A percentile compares a stretch with the other conserved stretches of the same genome.
Conservation (phyloP, 2,329 filamentous ascomycete genomes). For the Sordariomycetes sp. region DNA sequence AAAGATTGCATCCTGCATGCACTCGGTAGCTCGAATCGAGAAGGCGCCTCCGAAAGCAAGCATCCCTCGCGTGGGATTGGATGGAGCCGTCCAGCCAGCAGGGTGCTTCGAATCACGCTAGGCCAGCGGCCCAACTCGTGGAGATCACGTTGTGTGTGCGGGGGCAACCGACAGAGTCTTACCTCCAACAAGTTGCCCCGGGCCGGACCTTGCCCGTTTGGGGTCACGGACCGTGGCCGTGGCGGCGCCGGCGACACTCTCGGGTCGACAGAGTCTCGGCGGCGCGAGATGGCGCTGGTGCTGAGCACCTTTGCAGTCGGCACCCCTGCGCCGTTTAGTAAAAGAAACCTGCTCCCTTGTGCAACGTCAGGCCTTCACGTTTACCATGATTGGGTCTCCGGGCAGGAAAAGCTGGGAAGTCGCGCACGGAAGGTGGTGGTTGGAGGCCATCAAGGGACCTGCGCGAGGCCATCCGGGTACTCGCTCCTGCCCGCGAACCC, state of each 20-base stretch:
- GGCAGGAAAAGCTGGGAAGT: not conserved
- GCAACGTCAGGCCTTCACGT: not conserved
- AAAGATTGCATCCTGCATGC: not conserved
- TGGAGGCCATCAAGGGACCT: slow-evolving; percentile 5
- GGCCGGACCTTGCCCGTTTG: not conserved
- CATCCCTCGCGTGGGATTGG: not conserved
- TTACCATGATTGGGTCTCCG: not conserved
- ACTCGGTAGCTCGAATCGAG: not conserved
- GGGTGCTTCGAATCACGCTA: not conserved
- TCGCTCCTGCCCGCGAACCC: not conserved
- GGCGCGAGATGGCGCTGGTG: not conserved
- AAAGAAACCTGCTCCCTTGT: not conserved
- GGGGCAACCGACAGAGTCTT: not conserved
- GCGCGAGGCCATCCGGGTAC: slow-evolving; percentile 2
- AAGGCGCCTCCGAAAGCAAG: not conserved
- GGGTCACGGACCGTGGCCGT: not conserved
- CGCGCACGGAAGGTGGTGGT: not conserved
- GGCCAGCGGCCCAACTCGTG: not conserved
- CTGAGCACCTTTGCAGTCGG: not conserved
- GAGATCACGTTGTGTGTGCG: not conserved
- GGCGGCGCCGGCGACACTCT: not conserved
- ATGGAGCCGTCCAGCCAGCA: not conserved
- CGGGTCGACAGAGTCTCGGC: not conserved
- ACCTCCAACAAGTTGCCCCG: not conserved
- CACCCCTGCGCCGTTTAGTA: not conserved